A percentile compares a stretch with the other conserved stretches of the same genome.
These are phyloP conservation scores for Lotus japonicus DNA, from an alignment of 306 rosid species.

Conservation along the genomic window DNA sequence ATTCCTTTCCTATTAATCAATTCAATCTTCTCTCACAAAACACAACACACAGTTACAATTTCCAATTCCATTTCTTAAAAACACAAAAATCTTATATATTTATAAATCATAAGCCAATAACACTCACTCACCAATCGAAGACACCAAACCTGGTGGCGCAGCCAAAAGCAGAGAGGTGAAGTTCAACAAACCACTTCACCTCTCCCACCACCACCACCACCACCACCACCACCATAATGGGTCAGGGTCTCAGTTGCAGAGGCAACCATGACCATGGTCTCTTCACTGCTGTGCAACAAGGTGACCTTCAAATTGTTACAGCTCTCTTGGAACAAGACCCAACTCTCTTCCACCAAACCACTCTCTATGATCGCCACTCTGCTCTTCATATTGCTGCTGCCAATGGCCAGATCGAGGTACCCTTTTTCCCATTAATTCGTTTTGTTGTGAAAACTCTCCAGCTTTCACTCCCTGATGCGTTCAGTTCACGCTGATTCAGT, in stretches of 20 bases:
- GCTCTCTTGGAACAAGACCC: slow-evolving; percentile 41
- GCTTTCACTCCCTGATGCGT: background rate
- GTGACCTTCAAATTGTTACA: slow-evolving; percentile 41
- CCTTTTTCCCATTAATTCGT: background rate
- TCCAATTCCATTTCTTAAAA: no score
- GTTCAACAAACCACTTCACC: slow-evolving; percentile 4
- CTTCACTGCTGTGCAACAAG: slow-evolving; percentile 64
- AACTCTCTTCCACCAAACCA: slow-evolving; percentile 38
- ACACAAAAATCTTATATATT: no score
- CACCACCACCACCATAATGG: no score
- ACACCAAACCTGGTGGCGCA: slow-evolving; percentile 37
- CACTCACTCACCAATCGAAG: background rate
- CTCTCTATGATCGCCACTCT: slow-evolving; percentile 69
- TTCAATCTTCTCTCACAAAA: background rate
- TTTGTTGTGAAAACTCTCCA: background rate
- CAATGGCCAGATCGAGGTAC: slow-evolving; percentile 80
- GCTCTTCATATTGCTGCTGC: slow-evolving; percentile 85
- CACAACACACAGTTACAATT: slow-evolving; percentile 2
- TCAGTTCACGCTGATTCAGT: background rate
- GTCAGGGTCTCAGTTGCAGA: slow-evolving; percentile 73
- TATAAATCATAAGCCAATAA: background rate
- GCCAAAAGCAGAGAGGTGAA: slow-evolving; percentile 4
- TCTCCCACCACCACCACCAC: background rate
- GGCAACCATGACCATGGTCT: slow-evolving; percentile 50
- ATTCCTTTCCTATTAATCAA: background rate